phyloP scores from a whole-genome alignment of 768 basidiomycete genomes.

The Tylopilus rubrobrunneus region DNA sequence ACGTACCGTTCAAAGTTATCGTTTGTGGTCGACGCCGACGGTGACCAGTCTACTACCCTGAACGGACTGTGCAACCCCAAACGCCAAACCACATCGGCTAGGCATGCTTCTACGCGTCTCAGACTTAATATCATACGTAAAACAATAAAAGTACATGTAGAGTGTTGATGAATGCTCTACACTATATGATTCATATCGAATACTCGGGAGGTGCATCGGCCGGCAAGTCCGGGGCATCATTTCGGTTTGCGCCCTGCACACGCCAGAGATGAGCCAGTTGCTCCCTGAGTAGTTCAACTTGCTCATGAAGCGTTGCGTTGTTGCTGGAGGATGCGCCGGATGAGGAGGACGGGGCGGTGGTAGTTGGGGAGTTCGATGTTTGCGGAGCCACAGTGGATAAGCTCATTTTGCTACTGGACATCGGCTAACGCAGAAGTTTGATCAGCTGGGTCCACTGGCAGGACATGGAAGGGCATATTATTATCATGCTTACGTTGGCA shows the following conservation, averaged over 20 bases:
- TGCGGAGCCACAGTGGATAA: neutral
- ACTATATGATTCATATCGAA: no score
- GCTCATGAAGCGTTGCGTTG: neutral
- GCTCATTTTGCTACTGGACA: neutral
- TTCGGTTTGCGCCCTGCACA: neutral
- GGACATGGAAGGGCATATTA: no score
- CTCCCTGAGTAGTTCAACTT: conserved; percentile 4
- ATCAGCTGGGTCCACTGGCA: neutral
- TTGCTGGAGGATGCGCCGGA: neutral
- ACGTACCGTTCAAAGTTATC: no score
- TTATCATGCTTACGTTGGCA: no score
- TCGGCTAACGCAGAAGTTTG: neutral
- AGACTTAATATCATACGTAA: no score
- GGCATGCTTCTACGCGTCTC: no score
- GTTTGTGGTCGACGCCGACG: no score
- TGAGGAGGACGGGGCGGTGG: neutral
- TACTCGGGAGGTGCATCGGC: neutral
- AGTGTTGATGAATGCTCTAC: no score
- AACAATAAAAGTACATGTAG: no score
- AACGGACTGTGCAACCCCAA: no score
- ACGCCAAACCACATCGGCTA: no score
- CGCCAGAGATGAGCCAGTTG: conserved; percentile 11
- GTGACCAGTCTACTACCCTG: no score
- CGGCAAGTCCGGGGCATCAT: neutral
- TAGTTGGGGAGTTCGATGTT: neutral